Base-by-base conservation (phyloP, 2,329 filamentous ascomycete species). In the Purpureocillium takamizusanense region DNA sequence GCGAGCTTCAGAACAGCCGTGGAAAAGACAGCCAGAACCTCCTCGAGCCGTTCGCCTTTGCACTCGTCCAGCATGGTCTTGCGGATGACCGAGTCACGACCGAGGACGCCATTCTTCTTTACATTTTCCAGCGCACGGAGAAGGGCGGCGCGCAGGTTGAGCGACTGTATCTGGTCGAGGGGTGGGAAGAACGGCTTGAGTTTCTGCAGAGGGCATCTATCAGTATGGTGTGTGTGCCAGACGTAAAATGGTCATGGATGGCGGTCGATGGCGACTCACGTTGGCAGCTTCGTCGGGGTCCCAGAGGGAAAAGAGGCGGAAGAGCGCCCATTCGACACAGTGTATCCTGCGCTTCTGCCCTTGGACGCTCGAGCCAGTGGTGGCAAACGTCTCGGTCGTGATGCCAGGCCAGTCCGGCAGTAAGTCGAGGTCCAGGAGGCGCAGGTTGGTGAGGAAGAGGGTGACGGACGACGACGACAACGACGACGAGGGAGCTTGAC, bases 11-110 rank as follows among this genome's bases (percentile, higher is more conserved):
- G 59, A 1, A 95, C 88, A 0, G 79, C 76, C 12, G 84, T 85
- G 1, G 90, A 95, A 51, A 98, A 94, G 1, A 78, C 70, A 3
- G 86, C 78, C 21, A 97, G 70, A 1, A 95, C 66, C 54, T 98
- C 92, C 55, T 89, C 88, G 39, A 97, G 76, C 46, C 86, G 81
- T 39, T 95, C 88, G 6, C 90, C 90, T 48, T 84, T 89, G 63
- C 92, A 98, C 51, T 98, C 90, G 55, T 98, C 92, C 37, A 98
- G 69, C 86, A 95, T 95, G 0, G 87, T 94, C 66, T 95, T 95
- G 37, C 92, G 78, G 25, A 97, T 64, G 1, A 94, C 75, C 0
- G 76, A 75, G 53, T 95, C 88, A 36, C 86, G 74, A 3, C 87
- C 86, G 8, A 97, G 68, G 1, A 82, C 68, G 23, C 88, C 89